These are phyloP conservation scores for Dendrobium nobile DNA, from an alignment of 106 monocot genomes.

Conservation along the genomic window DNA sequence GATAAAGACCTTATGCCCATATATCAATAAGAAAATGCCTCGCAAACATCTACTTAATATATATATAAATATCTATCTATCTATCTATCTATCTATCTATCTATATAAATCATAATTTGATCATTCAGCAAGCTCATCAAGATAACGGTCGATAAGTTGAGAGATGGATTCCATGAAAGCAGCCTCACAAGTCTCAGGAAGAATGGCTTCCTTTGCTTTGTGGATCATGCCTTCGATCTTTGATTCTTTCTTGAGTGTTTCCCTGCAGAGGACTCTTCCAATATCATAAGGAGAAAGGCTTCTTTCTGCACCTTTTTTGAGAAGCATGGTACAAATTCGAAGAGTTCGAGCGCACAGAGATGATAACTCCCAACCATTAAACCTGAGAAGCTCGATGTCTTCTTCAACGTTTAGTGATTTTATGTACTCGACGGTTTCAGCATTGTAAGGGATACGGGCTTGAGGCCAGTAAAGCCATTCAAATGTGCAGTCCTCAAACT, in stretches of 20 bases:
- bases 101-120: not conserved
- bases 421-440: slow-evolving; percentile 43
- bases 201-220: slow-evolving; percentile 28
- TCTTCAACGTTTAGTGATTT: slow-evolving; percentile 46
- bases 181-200: slow-evolving; percentile 28
- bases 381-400: slow-evolving; percentile 51
- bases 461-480: slow-evolving; percentile 81
- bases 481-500: slow-evolving; percentile 75
- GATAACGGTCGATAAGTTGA: slow-evolving; percentile 41
- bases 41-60: not conserved
- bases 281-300: slow-evolving; percentile 47
- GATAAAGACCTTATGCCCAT: not conserved
- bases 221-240: slow-evolving; percentile 47
- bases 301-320: slow-evolving; percentile 50
- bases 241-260: slow-evolving; percentile 43
- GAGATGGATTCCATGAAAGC: slow-evolving; percentile 38
- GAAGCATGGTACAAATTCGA: slow-evolving; percentile 54
- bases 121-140: slow-evolving; percentile 22
- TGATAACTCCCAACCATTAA: slow-evolving; percentile 50
- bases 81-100: too few relatives aligned
- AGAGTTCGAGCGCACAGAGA: slow-evolving; percentile 41
- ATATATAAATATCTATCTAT: too few relatives aligned
- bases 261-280: slow-evolving; percentile 60
- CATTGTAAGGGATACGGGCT: slow-evolving; percentile 33
- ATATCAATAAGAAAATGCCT: not conserved